Percentiles rank a stretch among this genome's conserved stretches.
Evolutionary conservation across 1,139 yeast genomes (phyloP).

Genomic region (Blastobotrys illinoisensis): DNA sequence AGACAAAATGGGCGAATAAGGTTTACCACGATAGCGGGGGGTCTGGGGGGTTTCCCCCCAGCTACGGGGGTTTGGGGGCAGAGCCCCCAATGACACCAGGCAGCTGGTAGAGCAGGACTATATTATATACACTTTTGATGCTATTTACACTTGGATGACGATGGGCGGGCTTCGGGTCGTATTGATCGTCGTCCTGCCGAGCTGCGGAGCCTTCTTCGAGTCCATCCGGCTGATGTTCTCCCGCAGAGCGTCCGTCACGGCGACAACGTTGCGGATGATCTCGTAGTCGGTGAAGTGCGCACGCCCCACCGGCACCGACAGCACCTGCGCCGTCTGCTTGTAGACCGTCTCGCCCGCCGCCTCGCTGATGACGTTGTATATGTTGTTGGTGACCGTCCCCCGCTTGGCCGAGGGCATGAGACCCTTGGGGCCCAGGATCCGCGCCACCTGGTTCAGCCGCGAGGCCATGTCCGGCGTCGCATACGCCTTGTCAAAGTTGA

Average conservation of each 20-base stretch:
- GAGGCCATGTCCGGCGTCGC: constrained; percentile 79
- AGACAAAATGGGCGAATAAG: neutral
- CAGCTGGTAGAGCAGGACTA: no score
- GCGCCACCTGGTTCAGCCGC: constrained; percentile 60
- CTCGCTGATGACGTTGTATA: constrained; percentile 46
- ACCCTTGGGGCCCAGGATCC: constrained; percentile 81
- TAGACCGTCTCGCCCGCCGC: constrained; percentile 64
- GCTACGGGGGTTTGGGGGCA: no score
- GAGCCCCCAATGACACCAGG: no score
- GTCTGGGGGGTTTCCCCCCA: no score
- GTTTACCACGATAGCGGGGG: no score
- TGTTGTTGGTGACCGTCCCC: constrained; percentile 77
- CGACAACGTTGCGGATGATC: constrained; percentile 63
- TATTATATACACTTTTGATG: neutral
- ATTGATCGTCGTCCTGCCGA: constrained; percentile 65
- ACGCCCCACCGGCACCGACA: constrained; percentile 71
- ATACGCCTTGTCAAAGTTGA: constrained; percentile 70
- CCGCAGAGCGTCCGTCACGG: constrained; percentile 62
- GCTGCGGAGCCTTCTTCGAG: constrained; percentile 55
- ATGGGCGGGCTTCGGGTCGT: constrained; percentile 81
- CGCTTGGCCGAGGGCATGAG: constrained; percentile 83
- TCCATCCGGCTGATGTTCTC: constrained; percentile 47
- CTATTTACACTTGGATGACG: constrained; percentile 50
- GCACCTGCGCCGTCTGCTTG: constrained; percentile 54
- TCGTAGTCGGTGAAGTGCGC: constrained; percentile 76